phyloP scores from a whole-genome alignment of 192 early-diverging fungal genomes.

The Jimgerdemannia lactiflua region DNA sequence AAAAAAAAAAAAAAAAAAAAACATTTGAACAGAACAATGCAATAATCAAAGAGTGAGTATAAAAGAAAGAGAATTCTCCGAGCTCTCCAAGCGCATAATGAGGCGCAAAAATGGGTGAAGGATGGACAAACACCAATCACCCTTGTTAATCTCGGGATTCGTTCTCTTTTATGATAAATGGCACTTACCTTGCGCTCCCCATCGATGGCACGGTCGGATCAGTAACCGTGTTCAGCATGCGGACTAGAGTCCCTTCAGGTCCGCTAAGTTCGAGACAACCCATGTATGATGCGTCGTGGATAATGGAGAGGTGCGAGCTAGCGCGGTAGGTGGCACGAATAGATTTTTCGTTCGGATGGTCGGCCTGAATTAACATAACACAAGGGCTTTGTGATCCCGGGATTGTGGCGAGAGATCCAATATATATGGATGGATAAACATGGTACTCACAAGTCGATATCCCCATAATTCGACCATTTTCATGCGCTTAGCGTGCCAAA shows the following conservation, averaged over 20 bases:
- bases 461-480: constrained; percentile 90
- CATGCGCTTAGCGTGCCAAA: constrained; percentile 99
- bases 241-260: constrained; percentile 35
- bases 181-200: constrained; percentile 25
- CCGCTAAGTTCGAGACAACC: constrained; percentile 73
- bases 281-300: constrained; percentile 87
- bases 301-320: constrained; percentile 66
- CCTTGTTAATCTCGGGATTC: background rate
- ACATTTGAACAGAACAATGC: background rate
- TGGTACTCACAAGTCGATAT: constrained; percentile 54
- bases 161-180: constrained; percentile 9
- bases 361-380: constrained; percentile 43
- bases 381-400: too few species aligned
- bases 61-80: background rate
- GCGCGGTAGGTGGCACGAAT: constrained; percentile 73
- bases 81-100: background rate
- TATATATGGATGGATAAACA: background rate
- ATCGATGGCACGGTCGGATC: constrained; percentile 58
- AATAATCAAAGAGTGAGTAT: background rate
- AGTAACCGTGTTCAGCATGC: constrained; percentile 47
- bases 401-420: background rate
- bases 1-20: background rate
- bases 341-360: constrained; percentile 85
- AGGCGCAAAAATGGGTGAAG: background rate
- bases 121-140: background rate